phyloP scores from a whole-genome alignment of 129 eudicot genomes.

The Solidago caesia region DNA sequence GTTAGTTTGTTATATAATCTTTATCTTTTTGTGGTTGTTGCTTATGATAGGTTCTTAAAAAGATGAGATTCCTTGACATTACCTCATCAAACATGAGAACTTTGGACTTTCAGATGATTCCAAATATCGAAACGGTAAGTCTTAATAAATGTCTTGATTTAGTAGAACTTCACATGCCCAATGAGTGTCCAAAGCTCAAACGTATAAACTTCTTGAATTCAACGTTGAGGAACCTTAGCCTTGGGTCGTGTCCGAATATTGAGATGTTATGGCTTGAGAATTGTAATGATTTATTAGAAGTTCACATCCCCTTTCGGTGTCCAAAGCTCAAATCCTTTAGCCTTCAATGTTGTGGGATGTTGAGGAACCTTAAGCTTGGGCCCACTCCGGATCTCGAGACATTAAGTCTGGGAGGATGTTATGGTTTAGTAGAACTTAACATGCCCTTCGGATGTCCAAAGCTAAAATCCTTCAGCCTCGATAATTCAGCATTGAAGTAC shows the following conservation, averaged over 20 bases:
- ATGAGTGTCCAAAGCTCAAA: background rate
- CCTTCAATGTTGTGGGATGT: background rate
- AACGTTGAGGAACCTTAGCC: background rate
- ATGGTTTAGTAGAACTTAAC: background rate
- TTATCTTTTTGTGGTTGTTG: background rate
- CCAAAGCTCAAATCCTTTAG: background rate
- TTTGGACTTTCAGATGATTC: background rate
- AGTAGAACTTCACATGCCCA: background rate
- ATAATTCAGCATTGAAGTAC: background rate
- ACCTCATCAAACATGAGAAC: background rate
- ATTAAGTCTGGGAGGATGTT: background rate
- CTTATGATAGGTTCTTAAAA: slow-evolving; percentile 5
- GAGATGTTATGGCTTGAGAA: background rate
- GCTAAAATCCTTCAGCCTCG: background rate
- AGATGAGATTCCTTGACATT: background rate
- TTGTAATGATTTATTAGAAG: background rate
- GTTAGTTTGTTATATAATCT: background rate
- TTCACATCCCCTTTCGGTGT: background rate
- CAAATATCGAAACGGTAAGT: background rate
- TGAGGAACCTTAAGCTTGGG: background rate
- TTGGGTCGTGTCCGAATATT: background rate
- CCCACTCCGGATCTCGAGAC: background rate
- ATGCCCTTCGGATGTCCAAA: background rate
- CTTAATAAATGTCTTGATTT: background rate
- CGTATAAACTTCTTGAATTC: background rate